phyloP scores from a whole-genome alignment of 2,329 filamentous ascomycete genomes.

The Aspergillus texensis region DNA sequence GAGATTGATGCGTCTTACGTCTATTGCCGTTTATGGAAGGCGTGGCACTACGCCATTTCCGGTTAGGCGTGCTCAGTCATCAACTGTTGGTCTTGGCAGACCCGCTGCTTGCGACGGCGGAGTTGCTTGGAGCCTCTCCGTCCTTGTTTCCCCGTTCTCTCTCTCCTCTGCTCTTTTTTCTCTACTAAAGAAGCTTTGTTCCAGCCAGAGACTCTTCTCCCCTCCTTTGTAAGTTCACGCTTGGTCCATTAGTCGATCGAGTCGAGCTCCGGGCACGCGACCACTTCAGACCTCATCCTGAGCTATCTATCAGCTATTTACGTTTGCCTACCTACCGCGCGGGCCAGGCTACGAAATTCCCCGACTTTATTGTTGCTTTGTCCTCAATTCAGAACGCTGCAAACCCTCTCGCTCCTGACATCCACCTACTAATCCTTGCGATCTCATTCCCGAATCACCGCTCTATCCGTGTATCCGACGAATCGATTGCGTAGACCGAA shows the following conservation, averaged over 20 bases:
- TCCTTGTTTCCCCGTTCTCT: slow-evolving; percentile 22
- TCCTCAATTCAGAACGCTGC: not conserved
- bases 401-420: not conserved
- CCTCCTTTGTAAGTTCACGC: slow-evolving; percentile 3
- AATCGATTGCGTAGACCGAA: slow-evolving; percentile 3
- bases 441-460: not conserved
- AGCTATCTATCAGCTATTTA: slow-evolving; percentile 4
- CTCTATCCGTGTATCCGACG: slow-evolving; percentile 3
- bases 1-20: not conserved
- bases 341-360: slow-evolving; percentile 15
- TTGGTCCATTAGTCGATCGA: not conserved
- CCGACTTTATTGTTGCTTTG: not conserved
- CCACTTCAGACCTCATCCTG: slow-evolving; percentile 3
- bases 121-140: slow-evolving; percentile 23
- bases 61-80: slow-evolving; percentile 28
- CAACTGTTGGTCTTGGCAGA: slow-evolving; percentile 31
- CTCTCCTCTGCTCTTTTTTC: slow-evolving; percentile 9
- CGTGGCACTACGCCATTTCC: not conserved
- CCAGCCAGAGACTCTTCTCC: not conserved
- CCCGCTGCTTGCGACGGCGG: slow-evolving; percentile 37
- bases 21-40: not conserved
- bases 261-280: slow-evolving; percentile 4
- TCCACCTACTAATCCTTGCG: not conserved
- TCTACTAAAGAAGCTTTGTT: slow-evolving; percentile 3
- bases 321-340: not conserved